These are phyloP conservation scores for Besnoitia besnoiti DNA, from an alignment of 169 alveolate genomes.

Conservation along the genomic window DNA sequence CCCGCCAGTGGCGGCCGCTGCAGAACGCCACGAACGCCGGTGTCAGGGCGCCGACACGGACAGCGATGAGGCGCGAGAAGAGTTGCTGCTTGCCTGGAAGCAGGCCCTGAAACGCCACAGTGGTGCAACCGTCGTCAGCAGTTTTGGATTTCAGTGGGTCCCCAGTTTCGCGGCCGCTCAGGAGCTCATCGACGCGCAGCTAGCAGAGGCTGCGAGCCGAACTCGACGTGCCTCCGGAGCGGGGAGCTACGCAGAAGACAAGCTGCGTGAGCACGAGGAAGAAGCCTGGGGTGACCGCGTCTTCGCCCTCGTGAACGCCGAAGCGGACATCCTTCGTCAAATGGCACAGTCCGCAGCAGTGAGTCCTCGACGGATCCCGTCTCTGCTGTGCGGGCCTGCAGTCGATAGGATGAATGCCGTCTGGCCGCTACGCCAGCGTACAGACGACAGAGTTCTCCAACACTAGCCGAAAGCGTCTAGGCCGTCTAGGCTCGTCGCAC, in stretches of 20 bases:
- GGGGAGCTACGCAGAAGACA: neutral
- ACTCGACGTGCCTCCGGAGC: constrained; percentile 5
- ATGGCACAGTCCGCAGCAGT: constrained; percentile 21
- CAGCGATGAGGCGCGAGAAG: neutral
- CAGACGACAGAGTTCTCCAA: no score
- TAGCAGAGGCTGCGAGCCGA: constrained; percentile 12
- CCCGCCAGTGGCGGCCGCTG: neutral
- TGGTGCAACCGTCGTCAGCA: neutral
- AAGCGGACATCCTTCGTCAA: neutral
- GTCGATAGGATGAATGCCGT: no score
- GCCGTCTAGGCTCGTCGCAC: no score
- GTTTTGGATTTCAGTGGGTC: neutral
- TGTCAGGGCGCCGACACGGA: constrained; percentile 27
- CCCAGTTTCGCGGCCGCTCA: neutral
- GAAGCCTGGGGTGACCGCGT: neutral
- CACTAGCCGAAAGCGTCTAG: no score
- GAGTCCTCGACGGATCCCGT: neutral
- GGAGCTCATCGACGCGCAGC: neutral
- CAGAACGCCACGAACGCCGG: neutral
- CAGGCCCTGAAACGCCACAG: neutral
- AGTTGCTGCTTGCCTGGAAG: neutral
- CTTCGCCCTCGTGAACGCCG: constrained; percentile 14
- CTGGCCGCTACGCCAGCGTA: no score
- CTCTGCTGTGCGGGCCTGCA: neutral
- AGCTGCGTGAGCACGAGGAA: neutral